A percentile compares a stretch with the other conserved stretches of the same genome.
Evolutionary conservation across 2,329 filamentous ascomycete genomes (phyloP).

Genomic region (Colletotrichum destructivum): DNA sequence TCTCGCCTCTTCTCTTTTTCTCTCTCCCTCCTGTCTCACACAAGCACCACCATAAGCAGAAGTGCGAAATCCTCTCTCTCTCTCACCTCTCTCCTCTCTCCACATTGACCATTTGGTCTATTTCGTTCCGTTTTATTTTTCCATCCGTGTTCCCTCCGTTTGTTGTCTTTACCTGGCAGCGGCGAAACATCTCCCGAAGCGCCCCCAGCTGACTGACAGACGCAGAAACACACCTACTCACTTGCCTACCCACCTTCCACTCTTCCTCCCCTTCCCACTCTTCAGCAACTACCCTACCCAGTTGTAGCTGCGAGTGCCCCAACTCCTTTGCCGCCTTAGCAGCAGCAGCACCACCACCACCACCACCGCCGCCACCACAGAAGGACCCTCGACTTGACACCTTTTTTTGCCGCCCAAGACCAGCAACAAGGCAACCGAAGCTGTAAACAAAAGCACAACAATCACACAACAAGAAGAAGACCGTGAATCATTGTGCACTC

Average conservation of each 20-base stretch:
- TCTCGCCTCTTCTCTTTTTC: not conserved
- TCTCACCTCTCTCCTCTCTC: not conserved
- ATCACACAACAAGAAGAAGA: conserved; percentile 1
- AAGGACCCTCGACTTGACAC: conserved; percentile 2
- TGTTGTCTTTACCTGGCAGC: conserved; percentile 17
- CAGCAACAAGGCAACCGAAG: conserved; percentile 27
- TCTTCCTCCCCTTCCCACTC: conserved; percentile 43
- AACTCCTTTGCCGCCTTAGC: conserved; percentile 43
- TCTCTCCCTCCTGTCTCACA: conserved; percentile 10
- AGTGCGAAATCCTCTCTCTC: conserved; percentile 19
- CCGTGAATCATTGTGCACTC: conserved; percentile 18
- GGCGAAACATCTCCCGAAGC: conserved; percentile 23
- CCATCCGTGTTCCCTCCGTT: not conserved
- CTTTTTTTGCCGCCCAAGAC: conserved; percentile 24
- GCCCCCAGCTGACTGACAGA: conserved; percentile 28
- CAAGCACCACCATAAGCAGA: conserved; percentile 20
- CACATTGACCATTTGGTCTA: conserved; percentile 16
- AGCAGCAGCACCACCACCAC: not conserved
- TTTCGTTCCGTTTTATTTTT: conserved; percentile 3
- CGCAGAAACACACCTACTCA: conserved; percentile 16
- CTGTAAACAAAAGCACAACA: not conserved
- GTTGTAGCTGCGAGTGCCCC: conserved; percentile 38
- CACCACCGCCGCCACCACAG: conserved; percentile 8
- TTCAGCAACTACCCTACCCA: conserved; percentile 43
- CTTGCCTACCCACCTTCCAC: conserved; percentile 34